Percentiles rank a stretch among this genome's conserved stretches.
Conservation (phyloP, 2,329 filamentous ascomycete genomes). For the Fusarium tuaranense region DNA sequence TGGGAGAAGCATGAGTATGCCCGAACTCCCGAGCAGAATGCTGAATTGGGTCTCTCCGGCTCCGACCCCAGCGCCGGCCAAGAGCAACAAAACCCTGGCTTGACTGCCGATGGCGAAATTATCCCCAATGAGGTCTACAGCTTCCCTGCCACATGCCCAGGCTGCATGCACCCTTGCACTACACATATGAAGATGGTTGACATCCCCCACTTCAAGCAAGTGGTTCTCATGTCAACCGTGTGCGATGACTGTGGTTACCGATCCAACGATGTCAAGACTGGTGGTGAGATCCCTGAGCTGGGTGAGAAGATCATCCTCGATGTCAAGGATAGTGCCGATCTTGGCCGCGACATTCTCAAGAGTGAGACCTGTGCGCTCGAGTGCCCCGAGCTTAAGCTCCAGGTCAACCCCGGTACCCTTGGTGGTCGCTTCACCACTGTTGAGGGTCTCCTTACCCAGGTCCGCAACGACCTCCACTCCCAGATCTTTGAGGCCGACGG, state of each 20-base stretch:
- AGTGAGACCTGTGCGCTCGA: conserved; percentile 90
- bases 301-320: conserved; percentile 85
- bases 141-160: conserved; percentile 92
- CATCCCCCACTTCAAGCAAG: conserved; percentile 97
- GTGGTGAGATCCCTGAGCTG: conserved; percentile 87
- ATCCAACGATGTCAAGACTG: conserved; percentile 97
- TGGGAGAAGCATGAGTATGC: conserved; percentile 88
- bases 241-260: conserved; percentile 94
- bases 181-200: conserved; percentile 99
- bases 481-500: conserved; percentile 87
- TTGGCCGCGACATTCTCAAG: conserved; percentile 94
- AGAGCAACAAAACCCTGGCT: conserved; percentile 62
- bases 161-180: conserved; percentile 85
- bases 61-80: conserved; percentile 68
- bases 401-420: conserved; percentile 92
- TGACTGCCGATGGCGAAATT: conserved; percentile 77
- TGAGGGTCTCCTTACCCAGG: conserved; percentile 91
- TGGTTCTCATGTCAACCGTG: conserved; percentile 93
- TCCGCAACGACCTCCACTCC: conserved; percentile 86
- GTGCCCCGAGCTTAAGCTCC: conserved; percentile 87
- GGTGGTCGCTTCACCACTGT: conserved; percentile 97
- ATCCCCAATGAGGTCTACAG: conserved; percentile 92
- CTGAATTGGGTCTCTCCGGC: conserved; percentile 80
- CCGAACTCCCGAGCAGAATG: conserved; percentile 88
- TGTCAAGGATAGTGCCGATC: conserved; percentile 77